phyloP scores from a whole-genome alignment of 202 grass and related monocot genomes.

The Carex sylvatica region DNA sequence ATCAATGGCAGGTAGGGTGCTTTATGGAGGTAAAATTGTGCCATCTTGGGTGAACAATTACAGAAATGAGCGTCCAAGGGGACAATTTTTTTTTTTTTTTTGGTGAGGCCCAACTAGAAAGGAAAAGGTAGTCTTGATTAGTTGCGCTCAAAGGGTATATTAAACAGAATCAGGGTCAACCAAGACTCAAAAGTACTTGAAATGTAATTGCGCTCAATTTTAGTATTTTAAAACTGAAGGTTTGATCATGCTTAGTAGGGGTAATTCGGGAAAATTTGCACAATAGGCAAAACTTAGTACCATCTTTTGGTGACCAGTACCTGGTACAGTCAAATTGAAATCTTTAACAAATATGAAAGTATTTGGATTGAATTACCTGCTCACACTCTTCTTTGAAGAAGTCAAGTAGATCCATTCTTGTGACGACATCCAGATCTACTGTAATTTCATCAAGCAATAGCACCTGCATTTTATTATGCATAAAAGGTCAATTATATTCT shows the following conservation, averaged over 20 bases:
- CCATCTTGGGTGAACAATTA: too few species aligned
- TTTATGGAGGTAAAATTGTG: neutral
- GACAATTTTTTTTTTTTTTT: too few species aligned
- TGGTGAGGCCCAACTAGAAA: too few species aligned
- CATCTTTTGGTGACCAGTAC: neutral
- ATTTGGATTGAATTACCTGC: slow-evolving; percentile 35
- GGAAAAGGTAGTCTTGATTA: neutral
- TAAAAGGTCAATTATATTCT: slow-evolving; percentile 7
- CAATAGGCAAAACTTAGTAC: neutral
- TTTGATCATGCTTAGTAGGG: neutral
- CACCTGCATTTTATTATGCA: slow-evolving; percentile 48
- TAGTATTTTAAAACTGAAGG: neutral
- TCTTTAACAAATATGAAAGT: neutral
- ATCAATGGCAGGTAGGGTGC: neutral
- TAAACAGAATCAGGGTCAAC: neutral
- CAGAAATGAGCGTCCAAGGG: too few species aligned
- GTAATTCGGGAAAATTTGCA: neutral
- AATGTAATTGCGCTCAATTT: neutral
- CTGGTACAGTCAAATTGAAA: neutral
- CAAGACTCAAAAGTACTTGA: neutral
- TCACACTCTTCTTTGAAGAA: slow-evolving; percentile 98
- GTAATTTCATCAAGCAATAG: slow-evolving; percentile 91
- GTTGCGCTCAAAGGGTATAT: too few species aligned
- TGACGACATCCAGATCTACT: slow-evolving; percentile 84
- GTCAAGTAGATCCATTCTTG: slow-evolving; percentile 89